Evolutionary conservation across 2,329 filamentous ascomycete species (phyloP).

Genomic region (Curvularia sp.): DNA sequence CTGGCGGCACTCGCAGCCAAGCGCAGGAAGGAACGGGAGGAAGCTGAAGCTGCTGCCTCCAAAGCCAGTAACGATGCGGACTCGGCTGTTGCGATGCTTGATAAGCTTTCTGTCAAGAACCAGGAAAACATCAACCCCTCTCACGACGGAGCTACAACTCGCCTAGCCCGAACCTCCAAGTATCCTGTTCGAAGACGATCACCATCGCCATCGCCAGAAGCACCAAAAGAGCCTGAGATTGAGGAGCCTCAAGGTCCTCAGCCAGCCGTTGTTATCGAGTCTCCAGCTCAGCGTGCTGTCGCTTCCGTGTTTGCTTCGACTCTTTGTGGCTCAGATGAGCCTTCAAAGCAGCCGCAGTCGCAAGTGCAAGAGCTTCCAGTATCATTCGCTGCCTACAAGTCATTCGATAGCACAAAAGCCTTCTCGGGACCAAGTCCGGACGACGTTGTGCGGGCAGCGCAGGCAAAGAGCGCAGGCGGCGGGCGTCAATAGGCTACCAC

Average conservation of each 20-base stretch:
- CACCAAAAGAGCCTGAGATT: slow-evolving; percentile 21
- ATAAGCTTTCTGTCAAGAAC: slow-evolving; percentile 51
- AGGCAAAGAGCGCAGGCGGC: slow-evolving; percentile 60
- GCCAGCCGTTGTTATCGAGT: slow-evolving; percentile 33
- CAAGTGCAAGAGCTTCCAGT: slow-evolving; percentile 40
- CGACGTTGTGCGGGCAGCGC: slow-evolving; percentile 84
- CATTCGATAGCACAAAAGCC: slow-evolving; percentile 60
- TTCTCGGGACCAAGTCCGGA: slow-evolving; percentile 91
- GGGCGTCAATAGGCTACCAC: slow-evolving; percentile 39
- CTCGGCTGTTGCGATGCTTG: slow-evolving; percentile 53
- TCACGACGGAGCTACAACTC: slow-evolving; percentile 9
- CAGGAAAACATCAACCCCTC: slow-evolving; percentile 15
- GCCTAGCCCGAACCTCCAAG: slow-evolving; percentile 21
- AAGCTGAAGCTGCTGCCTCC: slow-evolving; percentile 55
- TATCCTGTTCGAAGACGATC: slow-evolving; percentile 44
- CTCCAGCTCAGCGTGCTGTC: slow-evolving; percentile 53
- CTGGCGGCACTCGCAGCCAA: slow-evolving; percentile 87
- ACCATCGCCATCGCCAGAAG: slow-evolving; percentile 35
- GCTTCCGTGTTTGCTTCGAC: slow-evolving; percentile 62
- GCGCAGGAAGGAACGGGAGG: slow-evolving; percentile 80
- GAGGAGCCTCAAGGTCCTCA: slow-evolving; percentile 26
- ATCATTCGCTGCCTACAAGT: slow-evolving; percentile 50
- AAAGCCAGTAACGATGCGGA: slow-evolving; percentile 34
- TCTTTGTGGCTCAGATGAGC: slow-evolving; percentile 52
- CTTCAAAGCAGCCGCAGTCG: slow-evolving; percentile 5